phyloP scores from a whole-genome alignment of 768 basidiomycete species.

The Rhizopogon roseolus region DNA sequence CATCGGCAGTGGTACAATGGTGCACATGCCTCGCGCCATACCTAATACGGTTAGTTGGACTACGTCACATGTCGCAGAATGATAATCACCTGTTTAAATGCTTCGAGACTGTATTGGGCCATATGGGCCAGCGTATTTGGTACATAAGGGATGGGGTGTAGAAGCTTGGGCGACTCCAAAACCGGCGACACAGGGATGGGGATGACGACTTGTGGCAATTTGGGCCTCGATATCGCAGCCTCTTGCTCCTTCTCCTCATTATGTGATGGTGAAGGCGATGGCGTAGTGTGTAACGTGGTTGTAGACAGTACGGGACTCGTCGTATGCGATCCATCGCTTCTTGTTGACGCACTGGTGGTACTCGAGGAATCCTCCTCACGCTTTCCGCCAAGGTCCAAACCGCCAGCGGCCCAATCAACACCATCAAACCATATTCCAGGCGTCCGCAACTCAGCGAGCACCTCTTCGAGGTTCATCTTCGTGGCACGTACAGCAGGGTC shows the following conservation, averaged over 20 bases:
- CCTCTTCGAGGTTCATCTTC: constrained; percentile 57
- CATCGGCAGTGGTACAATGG: constrained; percentile 72
- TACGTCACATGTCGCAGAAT: background rate
- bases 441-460: constrained; percentile 50
- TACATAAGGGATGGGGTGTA: constrained; percentile 67
- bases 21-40: constrained; percentile 71
- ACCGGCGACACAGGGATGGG: constrained; percentile 51
- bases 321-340: constrained; percentile 47
- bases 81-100: constrained; percentile 48
- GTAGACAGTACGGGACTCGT: constrained; percentile 75
- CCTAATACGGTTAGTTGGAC: constrained; percentile 29
- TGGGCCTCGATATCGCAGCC: constrained; percentile 14
- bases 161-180: constrained; percentile 52
- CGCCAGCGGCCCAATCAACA: constrained; percentile 50
- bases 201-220: constrained; percentile 26
- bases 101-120: constrained; percentile 54
- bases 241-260: constrained; percentile 31
- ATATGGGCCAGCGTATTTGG: constrained; percentile 52
- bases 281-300: constrained; percentile 73
- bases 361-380: constrained; percentile 47
- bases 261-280: constrained; percentile 58
- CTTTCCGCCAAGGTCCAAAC: constrained; percentile 11
- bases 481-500: constrained; percentile 56
- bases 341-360: constrained; percentile 36
- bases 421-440: constrained; percentile 69